A percentile compares a stretch with the other conserved stretches of the same genome.
Conservation (phyloP, 202 grass and related monocot species). For the Hordeum pubiflorum region DNA sequence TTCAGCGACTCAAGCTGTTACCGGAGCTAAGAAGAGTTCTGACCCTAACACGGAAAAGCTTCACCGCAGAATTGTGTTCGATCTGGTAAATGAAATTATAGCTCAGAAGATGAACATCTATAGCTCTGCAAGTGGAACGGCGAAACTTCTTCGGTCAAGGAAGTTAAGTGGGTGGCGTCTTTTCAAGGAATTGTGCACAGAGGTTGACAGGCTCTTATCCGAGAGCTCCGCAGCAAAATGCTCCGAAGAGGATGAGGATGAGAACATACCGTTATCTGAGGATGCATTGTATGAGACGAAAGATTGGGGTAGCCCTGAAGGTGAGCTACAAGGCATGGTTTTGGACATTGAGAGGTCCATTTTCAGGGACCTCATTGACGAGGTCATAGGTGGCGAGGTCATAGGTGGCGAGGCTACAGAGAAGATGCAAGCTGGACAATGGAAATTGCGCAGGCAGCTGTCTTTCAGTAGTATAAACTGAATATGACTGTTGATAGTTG, state of each 20-base stretch:
- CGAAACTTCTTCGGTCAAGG: conserved; percentile 32
- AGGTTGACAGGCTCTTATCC: conserved; percentile 51
- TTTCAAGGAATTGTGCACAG: conserved; percentile 63
- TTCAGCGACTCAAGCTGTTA: conserved; percentile 16
- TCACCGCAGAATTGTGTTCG: conserved; percentile 64
- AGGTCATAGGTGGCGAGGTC: conserved; percentile 42
- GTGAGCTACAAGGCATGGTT: conserved; percentile 29
- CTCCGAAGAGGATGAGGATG: conserved; percentile 30
- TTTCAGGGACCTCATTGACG: conserved; percentile 66
- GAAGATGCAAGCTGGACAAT: conserved; percentile 25
- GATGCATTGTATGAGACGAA: conserved; percentile 33
- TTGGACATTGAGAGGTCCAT: conserved; percentile 70
- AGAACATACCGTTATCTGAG: conserved; percentile 22
- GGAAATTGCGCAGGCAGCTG: conserved; percentile 51
- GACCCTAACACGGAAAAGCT: conserved; percentile 36
- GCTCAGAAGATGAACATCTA: conserved; percentile 45
- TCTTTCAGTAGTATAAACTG: conserved; percentile 49
- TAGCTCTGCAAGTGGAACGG: neutral
- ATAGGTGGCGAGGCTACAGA: conserved; percentile 29
- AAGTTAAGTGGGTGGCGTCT: conserved; percentile 48
- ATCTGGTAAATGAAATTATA: conserved; percentile 76
- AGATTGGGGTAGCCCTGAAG: conserved; percentile 48
- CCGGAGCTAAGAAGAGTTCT: conserved; percentile 17
- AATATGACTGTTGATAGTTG: conserved; percentile 18
- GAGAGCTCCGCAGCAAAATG: conserved; percentile 20